Evolutionary conservation across 2,329 filamentous ascomycete species (phyloP).

Genomic region (Xylariaceae sp.): DNA sequence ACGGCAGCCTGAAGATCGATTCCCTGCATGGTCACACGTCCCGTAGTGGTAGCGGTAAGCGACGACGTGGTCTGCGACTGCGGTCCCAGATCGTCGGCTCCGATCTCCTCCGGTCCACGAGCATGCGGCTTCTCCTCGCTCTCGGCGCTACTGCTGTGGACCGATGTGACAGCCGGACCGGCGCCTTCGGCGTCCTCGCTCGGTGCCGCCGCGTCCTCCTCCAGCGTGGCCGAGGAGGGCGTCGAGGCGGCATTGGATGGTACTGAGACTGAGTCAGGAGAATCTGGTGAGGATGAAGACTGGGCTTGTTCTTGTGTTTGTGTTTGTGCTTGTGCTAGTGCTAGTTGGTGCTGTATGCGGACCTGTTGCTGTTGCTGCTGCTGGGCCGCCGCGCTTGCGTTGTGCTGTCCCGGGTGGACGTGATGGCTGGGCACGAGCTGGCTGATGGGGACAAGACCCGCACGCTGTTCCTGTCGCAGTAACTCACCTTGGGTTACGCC

Average conservation of each 20-base stretch:
- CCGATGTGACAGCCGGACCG: slow-evolving; percentile 31
- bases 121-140: slow-evolving; percentile 72
- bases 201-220: slow-evolving; percentile 16
- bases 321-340: slow-evolving; percentile 21
- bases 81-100: slow-evolving; percentile 80
- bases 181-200: slow-evolving; percentile 26
- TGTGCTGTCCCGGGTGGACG: slow-evolving; percentile 19
- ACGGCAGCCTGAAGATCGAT: slow-evolving; percentile 61
- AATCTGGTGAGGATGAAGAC: slow-evolving; percentile 12
- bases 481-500: slow-evolving; percentile 81
- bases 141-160: slow-evolving; percentile 38
- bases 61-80: slow-evolving; percentile 46
- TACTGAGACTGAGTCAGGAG: slow-evolving; percentile 17
- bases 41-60: slow-evolving; percentile 34
- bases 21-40: slow-evolving; percentile 46
- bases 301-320: slow-evolving; percentile 19
- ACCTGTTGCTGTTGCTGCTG: slow-evolving; percentile 20
- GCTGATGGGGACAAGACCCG: slow-evolving; percentile 69
- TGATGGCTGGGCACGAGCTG: slow-evolving; percentile 49
- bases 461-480: slow-evolving; percentile 79
- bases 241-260: slow-evolving; percentile 12
- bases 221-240: slow-evolving; percentile 18
- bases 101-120: slow-evolving; percentile 78
- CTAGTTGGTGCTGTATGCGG: slow-evolving; percentile 19
- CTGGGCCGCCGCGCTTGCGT: slow-evolving; percentile 18